These are phyloP conservation scores for Yamadazyma endophytica DNA, from an alignment of 805 yeast genomes.

Conservation along the genomic window DNA sequence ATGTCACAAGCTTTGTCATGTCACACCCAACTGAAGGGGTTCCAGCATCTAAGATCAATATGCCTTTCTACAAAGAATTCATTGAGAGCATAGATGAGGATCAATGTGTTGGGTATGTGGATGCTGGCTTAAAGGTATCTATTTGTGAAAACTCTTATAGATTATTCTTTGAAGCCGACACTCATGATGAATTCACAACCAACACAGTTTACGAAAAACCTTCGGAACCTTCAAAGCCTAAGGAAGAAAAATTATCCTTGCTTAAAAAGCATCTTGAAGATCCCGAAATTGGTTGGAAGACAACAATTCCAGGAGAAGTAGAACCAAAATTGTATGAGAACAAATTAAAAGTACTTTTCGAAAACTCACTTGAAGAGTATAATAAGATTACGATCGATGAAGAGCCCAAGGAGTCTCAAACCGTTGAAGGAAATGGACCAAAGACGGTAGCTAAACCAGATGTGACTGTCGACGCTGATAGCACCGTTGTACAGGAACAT, in stretches of 20 bases:
- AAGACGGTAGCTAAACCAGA: conserved; percentile 5
- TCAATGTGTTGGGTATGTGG: conserved; percentile 57
- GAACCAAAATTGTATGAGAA: conserved; percentile 16
- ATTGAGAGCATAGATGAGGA: conserved; percentile 55
- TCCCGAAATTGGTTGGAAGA: conserved; percentile 51
- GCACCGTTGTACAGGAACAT: conserved; percentile 43
- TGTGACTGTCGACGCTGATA: conserved; percentile 37
- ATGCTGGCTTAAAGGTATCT: conserved; percentile 71
- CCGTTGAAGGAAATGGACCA: conserved; percentile 6
- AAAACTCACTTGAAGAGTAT: conserved; percentile 36
- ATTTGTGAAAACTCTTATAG: conserved; percentile 76
- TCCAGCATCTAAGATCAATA: conserved; percentile 64
- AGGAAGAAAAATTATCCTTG: conserved; percentile 25
- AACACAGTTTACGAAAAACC: conserved; percentile 45
- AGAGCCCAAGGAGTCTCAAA: conserved; percentile 7
- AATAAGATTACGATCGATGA: conserved; percentile 12
- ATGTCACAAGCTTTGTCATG: conserved; percentile 87
- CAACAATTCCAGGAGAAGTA: conserved; percentile 35
- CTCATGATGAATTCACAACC: conserved; percentile 76
- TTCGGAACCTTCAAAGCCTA: conserved; percentile 16
- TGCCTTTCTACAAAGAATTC: conserved; percentile 71
- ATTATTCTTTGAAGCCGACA: conserved; percentile 72
- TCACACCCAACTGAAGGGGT: conserved; percentile 98
- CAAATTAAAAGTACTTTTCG: conserved; percentile 30
- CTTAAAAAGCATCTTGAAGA: conserved; percentile 45